Evolutionary conservation across 1,139 yeast genomes (phyloP), one percentile per base, ranked within the genome.

Genomic region (Blastobotrys elegans): DNA sequence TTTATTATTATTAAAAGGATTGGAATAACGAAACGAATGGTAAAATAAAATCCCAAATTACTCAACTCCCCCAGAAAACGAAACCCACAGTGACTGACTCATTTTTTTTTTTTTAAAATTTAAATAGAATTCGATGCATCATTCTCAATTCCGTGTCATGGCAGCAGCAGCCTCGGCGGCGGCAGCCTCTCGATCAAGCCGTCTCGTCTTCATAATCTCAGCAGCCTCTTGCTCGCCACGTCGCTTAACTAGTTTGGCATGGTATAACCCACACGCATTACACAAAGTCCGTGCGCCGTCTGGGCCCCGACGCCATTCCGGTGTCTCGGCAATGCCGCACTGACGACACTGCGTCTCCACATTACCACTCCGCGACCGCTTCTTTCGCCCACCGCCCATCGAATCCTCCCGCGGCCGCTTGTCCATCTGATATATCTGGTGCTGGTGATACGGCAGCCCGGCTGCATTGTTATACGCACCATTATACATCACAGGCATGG

Each of bases 271-370:
- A 67, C 96, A 88, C 0, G 96, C 95, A 64, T 88, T 88, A 66
- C 96, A 88, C 50, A 88, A 70, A 0, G 95, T 85, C 45, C 94
- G 72, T 13, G 84, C 84, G 0, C 96, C 96, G 52, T 80, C 78
- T 1, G 96, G 96, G 0, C 96, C 96, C 49, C 89, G 74, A 55
- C 96, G 73, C 96, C 96, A 88, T 67, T 88, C 96, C 0, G 96
- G 95, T 1, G 96, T 87, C 52, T 82, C 87, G 2, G 78, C 75
- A n/a, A 85, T 81, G 18, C 84, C 85, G 64, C 96, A 88, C 53
- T 84, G 79, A 50, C 74, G 76, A 61, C 89, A 82, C 33, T 63
- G 60, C 10, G 61, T 56, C 27, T 58, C 62, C 21, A 53, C 44
- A 5, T 44, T 31, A 13, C 40, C 29, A n/a, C 44, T 45, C 24